Evolutionary conservation across 192 early-diverging fungal genomes (phyloP).

Genomic region (Coemansia aciculifera): DNA sequence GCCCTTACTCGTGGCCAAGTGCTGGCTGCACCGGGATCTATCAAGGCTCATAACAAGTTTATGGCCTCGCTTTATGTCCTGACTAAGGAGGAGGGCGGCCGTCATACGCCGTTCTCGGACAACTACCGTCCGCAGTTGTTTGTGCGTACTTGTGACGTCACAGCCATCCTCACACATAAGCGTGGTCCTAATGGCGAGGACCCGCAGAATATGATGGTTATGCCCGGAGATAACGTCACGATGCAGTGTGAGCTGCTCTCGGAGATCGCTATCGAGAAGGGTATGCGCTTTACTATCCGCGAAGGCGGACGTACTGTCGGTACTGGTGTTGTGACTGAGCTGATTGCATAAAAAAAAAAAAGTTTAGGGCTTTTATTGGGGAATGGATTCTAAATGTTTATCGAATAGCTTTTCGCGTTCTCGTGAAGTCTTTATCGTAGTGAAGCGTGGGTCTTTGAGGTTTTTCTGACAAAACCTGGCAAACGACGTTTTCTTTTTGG

Average conservation of each 20-base stretch:
- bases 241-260: slow-evolving; percentile 81
- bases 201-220: slow-evolving; percentile 93
- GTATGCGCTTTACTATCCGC: slow-evolving; percentile 95
- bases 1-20: slow-evolving; percentile 94
- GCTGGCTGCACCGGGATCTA: slow-evolving; percentile 84
- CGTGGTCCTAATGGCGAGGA: slow-evolving; percentile 70
- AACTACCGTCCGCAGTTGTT: slow-evolving; percentile 98
- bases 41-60: slow-evolving; percentile 96
- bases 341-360: slow-evolving; percentile 60
- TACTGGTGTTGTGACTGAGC: slow-evolving; percentile 83
- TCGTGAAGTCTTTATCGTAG: slow-evolving; percentile 37
- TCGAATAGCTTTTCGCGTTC: slow-evolving; percentile 49
- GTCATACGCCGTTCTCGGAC: slow-evolving; percentile 95
- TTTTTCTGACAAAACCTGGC: slow-evolving; percentile 44
- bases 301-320: slow-evolving; percentile 98
- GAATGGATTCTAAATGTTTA: slow-evolving; percentile 22
- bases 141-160: slow-evolving; percentile 94
- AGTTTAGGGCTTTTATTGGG: neutral
- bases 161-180: slow-evolving; percentile 77
- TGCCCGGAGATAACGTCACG: slow-evolving; percentile 96
- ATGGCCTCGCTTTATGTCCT: slow-evolving; percentile 90
- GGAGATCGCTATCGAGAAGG: slow-evolving; percentile 88
- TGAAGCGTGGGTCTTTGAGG: slow-evolving; percentile 40
- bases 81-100: slow-evolving; percentile 97
- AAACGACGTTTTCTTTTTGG: slow-evolving; percentile 35